Conservation (phyloP, 163 green algal species). For the Chloroidium sp. region DNA sequence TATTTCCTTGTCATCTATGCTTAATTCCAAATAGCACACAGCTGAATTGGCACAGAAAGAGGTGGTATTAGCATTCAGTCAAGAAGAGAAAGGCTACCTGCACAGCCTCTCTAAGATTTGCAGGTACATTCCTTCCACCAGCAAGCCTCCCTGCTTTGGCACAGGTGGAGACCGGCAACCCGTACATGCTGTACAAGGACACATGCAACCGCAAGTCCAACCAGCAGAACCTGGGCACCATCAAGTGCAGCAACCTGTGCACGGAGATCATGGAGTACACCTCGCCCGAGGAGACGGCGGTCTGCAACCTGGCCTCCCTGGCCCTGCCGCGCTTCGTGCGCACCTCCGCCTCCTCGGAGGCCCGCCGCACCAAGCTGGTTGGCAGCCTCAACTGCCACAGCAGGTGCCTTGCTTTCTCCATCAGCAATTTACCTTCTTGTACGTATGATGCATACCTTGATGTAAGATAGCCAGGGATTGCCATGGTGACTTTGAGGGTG, state of each 20-base stretch:
- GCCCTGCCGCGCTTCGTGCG: conserved; percentile 74
- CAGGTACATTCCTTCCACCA: background rate
- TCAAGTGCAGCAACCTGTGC: conserved; percentile 99
- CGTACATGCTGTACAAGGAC: conserved; percentile 99
- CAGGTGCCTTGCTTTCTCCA: background rate
- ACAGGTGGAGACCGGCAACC: conserved; percentile 85
- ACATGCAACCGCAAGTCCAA: conserved; percentile 85
- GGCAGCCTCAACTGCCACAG: conserved; percentile 49
- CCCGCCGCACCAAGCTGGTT: conserved; percentile 39
- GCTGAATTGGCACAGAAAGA: too few relatives aligned
- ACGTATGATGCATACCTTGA: too few relatives aligned
- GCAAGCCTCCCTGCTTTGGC: background rate
- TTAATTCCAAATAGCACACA: too few relatives aligned
- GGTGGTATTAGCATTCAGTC: too few relatives aligned
- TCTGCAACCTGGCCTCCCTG: conserved; percentile 98
- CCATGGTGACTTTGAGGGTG: too few relatives aligned
- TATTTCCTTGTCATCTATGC: too few relatives aligned
- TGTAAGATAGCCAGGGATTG: too few relatives aligned
- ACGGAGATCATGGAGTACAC: conserved; percentile 99
- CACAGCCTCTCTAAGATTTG: too few relatives aligned
- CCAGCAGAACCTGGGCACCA: conserved; percentile 97
- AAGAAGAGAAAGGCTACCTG: too few relatives aligned
- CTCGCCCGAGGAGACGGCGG: conserved; percentile 85
- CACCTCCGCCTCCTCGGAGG: conserved; percentile 19
- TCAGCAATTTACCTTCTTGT: background rate